These are phyloP conservation scores for Apiospora malaysiana DNA, from an alignment of 2,329 filamentous ascomycete genomes.

Conservation along the genomic window DNA sequence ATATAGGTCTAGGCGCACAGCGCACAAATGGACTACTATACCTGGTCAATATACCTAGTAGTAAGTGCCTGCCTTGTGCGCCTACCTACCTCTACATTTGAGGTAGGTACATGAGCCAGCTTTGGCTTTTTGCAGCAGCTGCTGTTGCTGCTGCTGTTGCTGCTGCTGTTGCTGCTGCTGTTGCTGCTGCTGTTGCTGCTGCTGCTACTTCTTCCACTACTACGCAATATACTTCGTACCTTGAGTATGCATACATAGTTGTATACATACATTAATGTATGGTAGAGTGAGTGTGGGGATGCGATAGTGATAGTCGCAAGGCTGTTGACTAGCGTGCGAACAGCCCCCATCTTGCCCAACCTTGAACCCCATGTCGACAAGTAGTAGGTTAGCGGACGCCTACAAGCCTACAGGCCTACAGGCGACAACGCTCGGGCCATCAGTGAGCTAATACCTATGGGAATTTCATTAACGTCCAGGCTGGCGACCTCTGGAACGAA, in stretches of 20 bases:
- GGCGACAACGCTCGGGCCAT: slow-evolving; percentile 18
- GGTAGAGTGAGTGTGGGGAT: slow-evolving; percentile 9
- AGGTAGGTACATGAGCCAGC: not conserved
- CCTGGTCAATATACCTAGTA: not conserved
- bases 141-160: too few relatives aligned
- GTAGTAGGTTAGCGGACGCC: not conserved
- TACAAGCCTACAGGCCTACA: not conserved
- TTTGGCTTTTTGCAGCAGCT: not conserved
- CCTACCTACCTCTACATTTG: not conserved
- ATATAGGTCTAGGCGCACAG: not conserved
- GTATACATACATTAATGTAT: not conserved
- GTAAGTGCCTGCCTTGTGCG: too few relatives aligned
- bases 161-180: too few relatives aligned
- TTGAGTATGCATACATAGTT: too few relatives aligned
- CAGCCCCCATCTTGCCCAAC: not conserved
- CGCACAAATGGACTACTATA: not conserved
- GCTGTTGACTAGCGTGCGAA: slow-evolving; percentile 11
- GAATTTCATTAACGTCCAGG: slow-evolving; percentile 13
- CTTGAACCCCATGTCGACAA: not conserved
- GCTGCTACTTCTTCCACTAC: too few relatives aligned
- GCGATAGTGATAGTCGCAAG: slow-evolving; percentile 14
- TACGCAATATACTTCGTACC: too few relatives aligned
- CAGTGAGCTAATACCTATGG: slow-evolving; percentile 18
- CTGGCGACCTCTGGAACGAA: slow-evolving; percentile 13
- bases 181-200: too few relatives aligned